These are phyloP conservation scores for Passiflora organensis DNA, from an alignment of 345 rosid genomes.

Conservation along the genomic window DNA sequence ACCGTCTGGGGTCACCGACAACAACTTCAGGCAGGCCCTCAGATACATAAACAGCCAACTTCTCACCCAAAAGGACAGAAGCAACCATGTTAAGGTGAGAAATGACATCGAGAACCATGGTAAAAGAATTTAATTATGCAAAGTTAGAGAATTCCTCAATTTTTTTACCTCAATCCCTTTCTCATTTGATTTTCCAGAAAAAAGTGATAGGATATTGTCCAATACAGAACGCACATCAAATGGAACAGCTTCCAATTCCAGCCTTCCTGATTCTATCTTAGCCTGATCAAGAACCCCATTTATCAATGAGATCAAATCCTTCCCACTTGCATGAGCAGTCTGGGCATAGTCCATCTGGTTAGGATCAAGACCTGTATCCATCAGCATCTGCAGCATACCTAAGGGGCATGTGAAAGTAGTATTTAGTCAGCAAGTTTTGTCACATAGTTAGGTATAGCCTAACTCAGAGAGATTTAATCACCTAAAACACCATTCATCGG, in stretches of 20 bases:
- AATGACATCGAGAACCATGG: conserved; percentile 3
- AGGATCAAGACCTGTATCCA: conserved; percentile 80
- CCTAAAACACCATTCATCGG: conserved; percentile 95
- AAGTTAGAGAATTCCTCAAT: neutral
- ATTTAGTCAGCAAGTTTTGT: conserved; percentile 6
- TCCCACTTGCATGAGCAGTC: conserved; percentile 89
- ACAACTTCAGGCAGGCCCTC: conserved; percentile 71
- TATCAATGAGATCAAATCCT: conserved; percentile 72
- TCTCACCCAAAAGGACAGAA: conserved; percentile 26
- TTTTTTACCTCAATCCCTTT: conserved; percentile 72
- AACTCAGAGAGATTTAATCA: conserved; percentile 18
- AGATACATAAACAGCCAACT: conserved; percentile 87
- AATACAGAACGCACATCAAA: conserved; percentile 69
- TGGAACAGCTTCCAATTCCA: conserved; percentile 80
- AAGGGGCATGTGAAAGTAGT: conserved; percentile 16
- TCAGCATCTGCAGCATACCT: conserved; percentile 95
- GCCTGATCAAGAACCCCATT: conserved; percentile 96
- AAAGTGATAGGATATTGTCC: conserved; percentile 68
- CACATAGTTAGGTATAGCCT: conserved; percentile 2
- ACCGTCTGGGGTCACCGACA: conserved; percentile 79
- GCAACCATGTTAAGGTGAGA: conserved; percentile 17
- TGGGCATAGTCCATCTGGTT: conserved; percentile 71
- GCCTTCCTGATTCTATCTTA: conserved; percentile 96
- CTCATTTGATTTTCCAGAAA: conserved; percentile 63
- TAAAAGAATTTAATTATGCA: neutral